Conservation (phyloP, 2,329 filamentous ascomycete species). For the Talaromyces amestolkiae region DNA sequence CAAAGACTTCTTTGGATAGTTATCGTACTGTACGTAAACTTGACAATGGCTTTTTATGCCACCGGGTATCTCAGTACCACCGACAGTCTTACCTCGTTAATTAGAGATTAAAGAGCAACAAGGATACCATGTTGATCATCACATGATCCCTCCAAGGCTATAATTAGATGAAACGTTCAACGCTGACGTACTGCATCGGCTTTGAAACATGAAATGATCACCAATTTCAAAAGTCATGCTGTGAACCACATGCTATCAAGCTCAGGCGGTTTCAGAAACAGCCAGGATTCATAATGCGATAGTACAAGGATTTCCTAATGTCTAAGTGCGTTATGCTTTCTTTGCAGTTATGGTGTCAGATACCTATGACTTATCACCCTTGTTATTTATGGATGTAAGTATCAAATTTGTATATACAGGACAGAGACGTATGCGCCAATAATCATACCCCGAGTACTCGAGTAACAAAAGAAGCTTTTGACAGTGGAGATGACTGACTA, state of each 20-base stretch:
- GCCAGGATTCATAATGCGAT: neutral
- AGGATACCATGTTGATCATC: neutral
- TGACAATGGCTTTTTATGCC: neutral
- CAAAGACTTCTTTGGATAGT: neutral
- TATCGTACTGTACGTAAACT: neutral
- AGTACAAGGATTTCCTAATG: neutral
- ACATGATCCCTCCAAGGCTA: neutral
- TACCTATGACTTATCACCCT: neutral
- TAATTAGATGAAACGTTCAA: slow-evolving; percentile 5
- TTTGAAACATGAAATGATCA: neutral
- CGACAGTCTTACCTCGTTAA: neutral
- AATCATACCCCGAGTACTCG: neutral
- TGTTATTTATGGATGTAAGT: neutral
- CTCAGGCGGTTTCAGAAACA: neutral
- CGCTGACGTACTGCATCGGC: neutral
- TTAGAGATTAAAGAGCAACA: neutral
- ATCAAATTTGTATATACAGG: neutral
- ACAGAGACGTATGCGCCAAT: neutral
- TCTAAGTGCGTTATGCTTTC: neutral
- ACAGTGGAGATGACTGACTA: neutral
- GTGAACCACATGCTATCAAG: too few relatives aligned
- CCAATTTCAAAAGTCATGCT: neutral
- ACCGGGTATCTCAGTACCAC: neutral
- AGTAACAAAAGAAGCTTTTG: neutral
- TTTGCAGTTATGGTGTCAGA: neutral